A percentile compares a stretch with the other conserved stretches of the same genome.
phyloP scores from a whole-genome alignment of 2,329 filamentous ascomycete genomes.

The Ceratocystis papillata region DNA sequence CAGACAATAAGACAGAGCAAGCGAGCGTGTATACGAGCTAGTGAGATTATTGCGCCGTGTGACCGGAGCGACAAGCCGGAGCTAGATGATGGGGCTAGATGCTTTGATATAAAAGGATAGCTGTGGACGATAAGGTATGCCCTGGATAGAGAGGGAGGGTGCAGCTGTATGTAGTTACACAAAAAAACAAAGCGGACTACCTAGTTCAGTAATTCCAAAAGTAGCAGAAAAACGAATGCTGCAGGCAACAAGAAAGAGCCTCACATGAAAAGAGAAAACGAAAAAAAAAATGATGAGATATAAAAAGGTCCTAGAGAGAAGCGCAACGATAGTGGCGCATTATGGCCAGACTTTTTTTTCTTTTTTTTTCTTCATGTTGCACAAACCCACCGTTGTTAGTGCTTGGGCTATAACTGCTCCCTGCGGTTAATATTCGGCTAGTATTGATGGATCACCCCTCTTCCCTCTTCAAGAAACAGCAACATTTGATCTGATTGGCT shows the following conservation, averaged over 20 bases:
- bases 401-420: not conserved
- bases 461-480: not conserved
- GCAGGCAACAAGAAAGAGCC: not conserved
- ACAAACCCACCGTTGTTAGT: not conserved
- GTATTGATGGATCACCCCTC: not conserved
- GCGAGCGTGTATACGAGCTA: not conserved
- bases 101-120: not conserved
- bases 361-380: not conserved
- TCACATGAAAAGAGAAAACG: slow-evolving; percentile 7
- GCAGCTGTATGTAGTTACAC: not conserved
- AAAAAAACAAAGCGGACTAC: not conserved
- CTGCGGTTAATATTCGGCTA: not conserved
- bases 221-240: not conserved
- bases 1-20: slow-evolving; percentile 9
- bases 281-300: slow-evolving; percentile 14
- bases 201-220: slow-evolving; percentile 5
- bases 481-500: not conserved
- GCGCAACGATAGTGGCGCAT: not conserved
- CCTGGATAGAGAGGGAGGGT: not conserved
- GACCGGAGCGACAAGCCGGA: not conserved
- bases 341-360: slow-evolving; percentile 5
- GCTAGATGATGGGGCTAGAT: not conserved
- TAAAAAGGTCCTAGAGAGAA: not conserved
- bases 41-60: not conserved
- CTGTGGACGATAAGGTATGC: not conserved